Base-by-base conservation (phyloP, 1,139 yeast species). In the Nematodospora anomalae region DNA sequence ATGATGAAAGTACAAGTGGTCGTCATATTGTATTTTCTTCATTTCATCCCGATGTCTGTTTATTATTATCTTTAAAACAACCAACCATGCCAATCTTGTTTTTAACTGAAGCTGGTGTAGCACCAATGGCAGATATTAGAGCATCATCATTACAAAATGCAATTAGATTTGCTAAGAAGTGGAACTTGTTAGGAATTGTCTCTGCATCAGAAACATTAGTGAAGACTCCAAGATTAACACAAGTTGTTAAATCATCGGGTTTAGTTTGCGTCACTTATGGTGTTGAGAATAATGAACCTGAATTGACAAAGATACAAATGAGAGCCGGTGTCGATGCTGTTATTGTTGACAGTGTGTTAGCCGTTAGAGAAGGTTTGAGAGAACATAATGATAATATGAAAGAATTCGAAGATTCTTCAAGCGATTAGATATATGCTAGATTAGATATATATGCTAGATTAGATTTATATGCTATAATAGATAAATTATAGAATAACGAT, bases 251-350 rank as follows among this genome's bases (percentile, higher is more conserved):
- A 57, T 82, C 89, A 13, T 79, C 85, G 34, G 97, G 97, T 0
- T 72, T 92, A 46, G 97, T 90, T 10, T 90, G 97, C 60, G 95
- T 92, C 38, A 87, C 96, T 0, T 92, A 92, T 53, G 98, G 98
- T 25, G 74, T 76, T 1, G 75, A 76, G 53, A 92, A 92, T 58
- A 92, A 92, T 52, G 81, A 80, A 32, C 96, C 97, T 0, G 88
- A 79, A 41, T 80, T 83, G 47, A 92, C 96, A 24, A 81, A 80
- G 49, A 68, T 85, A 42, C 97, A 92, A 59, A 84, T 92, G 83
- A 80, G 79, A 47, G 92, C 95, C 8, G 97, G 97, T 10, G 96
- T 92, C 6, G 97, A 92, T 67, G 98, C 98, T 0, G 97, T 92
- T 14, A 92, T 92, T 63, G 97, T 88, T 4, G 97, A 92, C 60